Base-by-base conservation (phyloP, 1,139 yeast species). In the Suhomyces panamericanus region DNA sequence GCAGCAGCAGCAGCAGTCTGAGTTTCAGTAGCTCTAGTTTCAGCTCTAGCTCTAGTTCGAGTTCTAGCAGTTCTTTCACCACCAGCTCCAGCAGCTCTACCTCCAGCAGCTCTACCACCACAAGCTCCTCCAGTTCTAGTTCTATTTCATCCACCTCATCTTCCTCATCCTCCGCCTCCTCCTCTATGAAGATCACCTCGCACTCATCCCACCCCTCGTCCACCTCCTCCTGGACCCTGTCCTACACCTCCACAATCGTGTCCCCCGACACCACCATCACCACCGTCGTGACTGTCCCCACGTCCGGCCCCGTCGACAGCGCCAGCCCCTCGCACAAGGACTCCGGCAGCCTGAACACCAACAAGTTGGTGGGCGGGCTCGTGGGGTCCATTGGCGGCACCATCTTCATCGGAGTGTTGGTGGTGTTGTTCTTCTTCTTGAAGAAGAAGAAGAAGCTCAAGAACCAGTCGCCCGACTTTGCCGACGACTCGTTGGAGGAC, bases 351-450 rank as follows among this genome's bases (percentile, higher is more conserved):
- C 54, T 57, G 36, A 58, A 56, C 26, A 73, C 69, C 51, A 62
- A 72, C 32, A 72, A 67, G 52, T 60, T 74, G 44, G 73, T 74
- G 38, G 79, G 79, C 7, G 78, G 79, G 0, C 56, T 74, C 17
- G 78, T 74, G 8, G 79, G 79, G 1, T 73, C 77, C 5, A 70
- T 74, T 32, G 79, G 78, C 12, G 79, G 79, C 3, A 63, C 73
- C 15, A 67, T 74, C 33, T 64, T 71, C 9, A 67, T 74, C 42
- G 77, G 75, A 1, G 62, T 62, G 5, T 52, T 71, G 13, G 75
- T 70, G 22, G 63, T 70, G 13, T 50, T 72, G 15, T 69, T 73
- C 51, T 54, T 73, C 30, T 66, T 68, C 47, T 56, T 73, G 49
- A 71, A 63, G 47, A 66, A 60, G 44, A 56, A 74, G 32, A 64